Evolutionary conservation across 805 yeast species (phyloP).

Genomic region (Yarrowia osloensis): DNA sequence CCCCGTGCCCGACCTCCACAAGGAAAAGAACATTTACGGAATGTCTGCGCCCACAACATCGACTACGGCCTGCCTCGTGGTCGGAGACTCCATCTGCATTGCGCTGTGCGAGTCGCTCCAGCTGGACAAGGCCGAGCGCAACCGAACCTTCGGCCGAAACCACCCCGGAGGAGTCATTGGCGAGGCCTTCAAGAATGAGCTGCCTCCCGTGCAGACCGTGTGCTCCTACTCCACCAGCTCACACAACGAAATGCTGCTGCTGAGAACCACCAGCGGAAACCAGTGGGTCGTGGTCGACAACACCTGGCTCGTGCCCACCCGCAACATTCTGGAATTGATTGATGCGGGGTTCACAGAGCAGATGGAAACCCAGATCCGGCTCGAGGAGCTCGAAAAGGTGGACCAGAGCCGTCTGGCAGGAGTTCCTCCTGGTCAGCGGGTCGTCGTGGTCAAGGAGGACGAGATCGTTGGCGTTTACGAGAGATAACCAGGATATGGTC

Average conservation of each 20-base stretch:
- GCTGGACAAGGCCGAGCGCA: conserved; percentile 56
- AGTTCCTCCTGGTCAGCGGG: conserved; percentile 9
- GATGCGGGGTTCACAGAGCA: conserved; percentile 28
- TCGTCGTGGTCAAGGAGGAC: conserved; percentile 18
- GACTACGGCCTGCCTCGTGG: conserved; percentile 70
- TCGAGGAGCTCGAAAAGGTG: conserved; percentile 13
- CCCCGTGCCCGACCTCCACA: conserved; percentile 57
- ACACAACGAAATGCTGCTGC: conserved; percentile 27
- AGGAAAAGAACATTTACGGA: conserved; percentile 70
- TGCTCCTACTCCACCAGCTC: conserved; percentile 10
- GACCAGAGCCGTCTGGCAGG: conserved; percentile 19
- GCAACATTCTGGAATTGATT: conserved; percentile 18
- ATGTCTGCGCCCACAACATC: conserved; percentile 86
- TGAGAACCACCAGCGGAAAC: conserved; percentile 14
- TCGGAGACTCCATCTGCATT: conserved; percentile 77
- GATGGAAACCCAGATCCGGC: conserved; percentile 16
- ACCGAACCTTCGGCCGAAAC: conserved; percentile 60
- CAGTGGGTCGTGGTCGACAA: conserved; percentile 29
- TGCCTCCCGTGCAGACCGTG: conserved; percentile 25
- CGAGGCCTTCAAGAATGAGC: conserved; percentile 43
- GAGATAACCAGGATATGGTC: not conserved
- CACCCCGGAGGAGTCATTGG: conserved; percentile 97
- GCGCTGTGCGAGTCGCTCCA: conserved; percentile 70
- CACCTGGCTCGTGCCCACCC: conserved; percentile 23
- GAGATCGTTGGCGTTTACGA: conserved; percentile 24